Conservation (phyloP, 805 yeast genomes). For the Kluyveromyces lactis region DNA sequence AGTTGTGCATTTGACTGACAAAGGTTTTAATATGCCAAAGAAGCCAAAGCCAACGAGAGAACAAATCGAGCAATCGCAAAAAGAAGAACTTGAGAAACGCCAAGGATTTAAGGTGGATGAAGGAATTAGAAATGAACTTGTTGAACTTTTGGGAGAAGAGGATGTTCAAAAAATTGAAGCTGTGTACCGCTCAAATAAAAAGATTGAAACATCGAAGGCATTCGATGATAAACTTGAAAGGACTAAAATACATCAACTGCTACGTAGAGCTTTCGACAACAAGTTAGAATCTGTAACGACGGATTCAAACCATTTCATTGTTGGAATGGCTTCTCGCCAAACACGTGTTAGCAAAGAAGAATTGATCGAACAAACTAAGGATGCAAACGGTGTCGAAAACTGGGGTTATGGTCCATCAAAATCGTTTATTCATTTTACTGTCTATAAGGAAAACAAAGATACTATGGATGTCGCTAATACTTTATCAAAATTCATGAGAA, state of each 20-base stretch:
- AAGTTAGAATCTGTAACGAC: slow-evolving; percentile 76
- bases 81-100: slow-evolving; percentile 24
- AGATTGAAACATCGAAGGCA: slow-evolving; percentile 46
- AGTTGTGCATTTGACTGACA: slow-evolving; percentile 68
- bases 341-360: slow-evolving; percentile 33
- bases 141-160: slow-evolving; percentile 48
- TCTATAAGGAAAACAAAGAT: slow-evolving; percentile 92
- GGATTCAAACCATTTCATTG: slow-evolving; percentile 51
- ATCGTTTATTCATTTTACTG: slow-evolving; percentile 62
- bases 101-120: slow-evolving; percentile 36
- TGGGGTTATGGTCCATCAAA: slow-evolving; percentile 70
- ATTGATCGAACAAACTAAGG: slow-evolving; percentile 29
- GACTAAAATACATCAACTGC: slow-evolving; percentile 66
- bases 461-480: slow-evolving; percentile 90
- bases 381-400: slow-evolving; percentile 45
- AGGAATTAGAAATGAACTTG: slow-evolving; percentile 40
- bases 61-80: slow-evolving; percentile 30
- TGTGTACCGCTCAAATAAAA: slow-evolving; percentile 46
- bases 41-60: slow-evolving; percentile 36
- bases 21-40: slow-evolving; percentile 55
- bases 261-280: slow-evolving; percentile 66
- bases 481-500: slow-evolving; percentile 61
- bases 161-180: slow-evolving; percentile 50
- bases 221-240: slow-evolving; percentile 67
- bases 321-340: slow-evolving; percentile 44